Evolutionary conservation across 1,139 yeast genomes (phyloP), one percentile per base, ranked within the genome.

Genomic region (Protomyces gravidus): DNA sequence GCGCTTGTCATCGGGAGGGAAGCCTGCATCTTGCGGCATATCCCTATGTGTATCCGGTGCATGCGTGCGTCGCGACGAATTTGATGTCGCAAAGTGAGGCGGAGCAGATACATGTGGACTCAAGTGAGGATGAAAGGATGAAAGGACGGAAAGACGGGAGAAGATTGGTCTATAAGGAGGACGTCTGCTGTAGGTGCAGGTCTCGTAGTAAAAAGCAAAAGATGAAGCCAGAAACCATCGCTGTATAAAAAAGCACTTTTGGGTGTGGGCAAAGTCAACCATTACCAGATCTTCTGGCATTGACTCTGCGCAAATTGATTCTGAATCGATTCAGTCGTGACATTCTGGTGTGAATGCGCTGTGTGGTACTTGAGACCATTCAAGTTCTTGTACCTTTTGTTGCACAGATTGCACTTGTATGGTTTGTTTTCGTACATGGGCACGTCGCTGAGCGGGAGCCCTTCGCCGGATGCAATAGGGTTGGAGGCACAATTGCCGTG

Each of bases 281-380:
- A n/a, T n/a, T 36, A 36, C 42, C 42, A 36, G 11, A 36, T 36
- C 42, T 36, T 36, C 17, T 36, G 42, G 11, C 23, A 5, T 9
- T 36, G 42, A 17, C 11, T 36, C 42, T 36, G 42, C 15, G 42
- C 42, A 36, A 36, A 23, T 23, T 36, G 42, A 3, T 13, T 45
- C 21, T 45, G 58, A 17, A 46, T 45, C 1, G 51, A 45, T 13
- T 53, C 58, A n/a, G 58, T 50, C 13, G 60, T 50, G 36, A 60
- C 60, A n/a, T 56, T 56, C 39, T 55, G 50, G 36, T 62, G 64
- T 4, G 97, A 86, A 73, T 92, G 99, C 26, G 97, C 97, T 68
- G 97, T 82, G 72, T 92, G 99, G 72, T 92, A 92, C 74, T 92
- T 92, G 72, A 92, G 80, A 39, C 99, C 99, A 72, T 92, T 92